Percentiles rank a stretch among this genome's conserved stretches.
Conservation (phyloP, 345 rosid genomes). For the Laguncularia racemosa region DNA sequence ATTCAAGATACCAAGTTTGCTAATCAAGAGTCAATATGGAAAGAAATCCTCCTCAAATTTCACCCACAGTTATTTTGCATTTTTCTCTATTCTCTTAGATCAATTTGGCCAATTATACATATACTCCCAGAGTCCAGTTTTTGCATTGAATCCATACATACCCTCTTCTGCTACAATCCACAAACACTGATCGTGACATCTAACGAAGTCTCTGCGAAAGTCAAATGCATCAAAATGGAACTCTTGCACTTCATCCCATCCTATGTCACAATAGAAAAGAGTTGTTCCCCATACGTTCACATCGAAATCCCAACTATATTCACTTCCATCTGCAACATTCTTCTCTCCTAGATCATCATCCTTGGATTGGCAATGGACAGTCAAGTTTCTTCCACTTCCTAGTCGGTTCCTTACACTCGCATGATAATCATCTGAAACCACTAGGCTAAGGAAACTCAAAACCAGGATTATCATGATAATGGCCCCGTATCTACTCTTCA, state of each 20-base stretch:
- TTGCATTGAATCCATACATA: slow-evolving; percentile 30
- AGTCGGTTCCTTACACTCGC: slow-evolving; percentile 34
- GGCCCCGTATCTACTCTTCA: neutral
- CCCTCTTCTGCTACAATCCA: slow-evolving; percentile 42
- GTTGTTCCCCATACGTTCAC: slow-evolving; percentile 31
- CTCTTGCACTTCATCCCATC: slow-evolving; percentile 25
- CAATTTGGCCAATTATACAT: slow-evolving; percentile 32
- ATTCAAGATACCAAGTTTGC: too few relatives aligned
- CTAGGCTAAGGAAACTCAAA: slow-evolving; percentile 12
- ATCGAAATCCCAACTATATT: slow-evolving; percentile 43
- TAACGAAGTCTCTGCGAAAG: slow-evolving; percentile 22
- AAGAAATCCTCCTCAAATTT: slow-evolving; percentile 3
- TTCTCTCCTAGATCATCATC: slow-evolving; percentile 46
- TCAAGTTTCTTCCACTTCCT: slow-evolving; percentile 34
- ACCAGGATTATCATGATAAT: slow-evolving; percentile 11
- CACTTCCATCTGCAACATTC: slow-evolving; percentile 28
- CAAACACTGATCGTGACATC: slow-evolving; percentile 26
- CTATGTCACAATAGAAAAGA: slow-evolving; percentile 38
- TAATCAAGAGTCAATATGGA: too few relatives aligned
- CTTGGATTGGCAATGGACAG: slow-evolving; percentile 49
- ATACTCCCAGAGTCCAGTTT: slow-evolving; percentile 48
- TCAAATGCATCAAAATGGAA: slow-evolving; percentile 33
- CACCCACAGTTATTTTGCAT: neutral
- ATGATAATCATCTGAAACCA: slow-evolving; percentile 19
- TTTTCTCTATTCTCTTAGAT: neutral